Percentiles rank a stretch among this genome's conserved stretches.
phyloP scores from a whole-genome alignment of 345 rosid genomes.

The Toxicodendron radicans region DNA sequence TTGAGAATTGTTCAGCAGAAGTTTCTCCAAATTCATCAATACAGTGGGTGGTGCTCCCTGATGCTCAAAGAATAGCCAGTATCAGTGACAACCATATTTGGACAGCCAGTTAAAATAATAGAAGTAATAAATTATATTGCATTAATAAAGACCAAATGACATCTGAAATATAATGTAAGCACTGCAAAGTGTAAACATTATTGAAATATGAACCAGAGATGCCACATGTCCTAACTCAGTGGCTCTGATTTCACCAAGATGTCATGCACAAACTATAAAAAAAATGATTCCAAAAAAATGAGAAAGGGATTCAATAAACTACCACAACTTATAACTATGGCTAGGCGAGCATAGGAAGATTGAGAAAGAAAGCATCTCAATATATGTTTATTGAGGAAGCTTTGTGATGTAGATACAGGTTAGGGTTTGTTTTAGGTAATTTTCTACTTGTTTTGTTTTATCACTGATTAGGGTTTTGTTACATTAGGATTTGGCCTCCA shows the following conservation, averaged over 20 bases:
- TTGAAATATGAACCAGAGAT: not conserved
- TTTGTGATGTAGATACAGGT: no score
- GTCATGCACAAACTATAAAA: not conserved
- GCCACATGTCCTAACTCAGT: not conserved
- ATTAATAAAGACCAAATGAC: not conserved
- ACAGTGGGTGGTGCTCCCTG: conserved; percentile 71
- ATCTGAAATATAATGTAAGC: not conserved
- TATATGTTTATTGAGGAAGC: no score
- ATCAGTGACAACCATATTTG: not conserved
- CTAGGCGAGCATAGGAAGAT: no score
- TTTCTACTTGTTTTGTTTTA: no score
- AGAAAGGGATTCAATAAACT: not conserved
- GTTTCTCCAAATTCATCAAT: conserved; percentile 69
- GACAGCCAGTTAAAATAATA: not conserved
- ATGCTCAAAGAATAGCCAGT: conserved; percentile 16
- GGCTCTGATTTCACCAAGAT: not conserved
- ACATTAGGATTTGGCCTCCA: no score
- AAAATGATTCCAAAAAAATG: no score
- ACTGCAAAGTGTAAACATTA: not conserved
- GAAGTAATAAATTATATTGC: not conserved
- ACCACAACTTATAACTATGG: not conserved
- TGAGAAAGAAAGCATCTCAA: no score
- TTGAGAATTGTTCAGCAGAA: conserved; percentile 66
- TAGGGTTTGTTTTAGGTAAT: no score
- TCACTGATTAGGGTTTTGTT: no score